phyloP scores from a whole-genome alignment of 1,284 basidiomycete species.

The Ganoderma sinense region DNA sequence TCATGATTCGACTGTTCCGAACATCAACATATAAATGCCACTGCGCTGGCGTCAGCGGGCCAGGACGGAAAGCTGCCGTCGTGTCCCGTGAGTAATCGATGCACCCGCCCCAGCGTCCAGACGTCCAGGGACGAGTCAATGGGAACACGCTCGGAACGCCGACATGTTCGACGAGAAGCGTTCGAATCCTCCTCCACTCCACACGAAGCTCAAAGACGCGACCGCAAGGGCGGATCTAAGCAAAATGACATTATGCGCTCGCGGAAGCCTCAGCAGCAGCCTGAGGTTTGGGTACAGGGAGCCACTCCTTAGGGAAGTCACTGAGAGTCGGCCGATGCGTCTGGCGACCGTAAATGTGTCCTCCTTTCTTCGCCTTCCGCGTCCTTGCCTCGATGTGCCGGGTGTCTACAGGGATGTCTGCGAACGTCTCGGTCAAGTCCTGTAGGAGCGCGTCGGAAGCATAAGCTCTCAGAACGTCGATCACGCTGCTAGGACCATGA shows the following conservation, averaged over 20 bases:
- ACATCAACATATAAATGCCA: background rate
- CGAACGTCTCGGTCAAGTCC: slow-evolving; percentile 60
- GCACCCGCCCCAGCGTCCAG: background rate
- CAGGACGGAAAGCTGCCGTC: background rate
- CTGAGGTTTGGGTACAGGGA: slow-evolving; percentile 49
- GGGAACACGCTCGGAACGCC: background rate
- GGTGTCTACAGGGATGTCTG: slow-evolving; percentile 76
- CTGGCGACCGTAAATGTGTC: slow-evolving; percentile 65
- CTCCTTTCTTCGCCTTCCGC: slow-evolving; percentile 74
- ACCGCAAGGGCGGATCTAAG: background rate
- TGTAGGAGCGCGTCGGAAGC: slow-evolving; percentile 37
- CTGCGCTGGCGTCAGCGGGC: background rate
- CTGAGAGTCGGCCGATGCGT: slow-evolving; percentile 67
- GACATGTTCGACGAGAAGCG: background rate
- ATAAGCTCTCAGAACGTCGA: background rate
- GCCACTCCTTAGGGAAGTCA: slow-evolving; percentile 87
- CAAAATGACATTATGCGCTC: slow-evolving; percentile 25
- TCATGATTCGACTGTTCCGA: background rate
- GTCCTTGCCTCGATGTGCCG: slow-evolving; percentile 78
- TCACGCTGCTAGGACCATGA: background rate
- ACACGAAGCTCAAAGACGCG: background rate
- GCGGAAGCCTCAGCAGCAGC: slow-evolving; percentile 20
- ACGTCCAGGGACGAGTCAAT: background rate
- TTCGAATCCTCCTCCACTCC: background rate
- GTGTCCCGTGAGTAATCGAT: background rate